Conservation (phyloP, 169 alveolate genomes). For the Toxoplasma gondii region DNA sequence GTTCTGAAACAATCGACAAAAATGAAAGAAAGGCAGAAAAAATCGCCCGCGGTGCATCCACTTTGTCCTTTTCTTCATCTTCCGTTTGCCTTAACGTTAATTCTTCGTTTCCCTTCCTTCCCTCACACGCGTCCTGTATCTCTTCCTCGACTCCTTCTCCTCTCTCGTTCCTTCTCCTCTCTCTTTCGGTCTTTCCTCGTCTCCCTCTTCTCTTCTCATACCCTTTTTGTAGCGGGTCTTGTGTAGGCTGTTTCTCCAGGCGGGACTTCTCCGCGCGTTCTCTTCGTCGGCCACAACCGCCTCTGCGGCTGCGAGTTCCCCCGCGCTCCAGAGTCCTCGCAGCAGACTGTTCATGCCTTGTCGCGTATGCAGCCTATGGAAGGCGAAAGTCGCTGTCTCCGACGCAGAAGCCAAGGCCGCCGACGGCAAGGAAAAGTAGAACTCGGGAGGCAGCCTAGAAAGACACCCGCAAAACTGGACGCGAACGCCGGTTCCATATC, state of each 20-base stretch:
- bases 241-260: background rate
- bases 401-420: background rate
- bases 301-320: background rate
- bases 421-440: background rate
- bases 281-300: background rate
- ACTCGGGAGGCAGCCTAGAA: background rate
- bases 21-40: background rate
- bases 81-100: background rate
- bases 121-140: background rate
- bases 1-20: background rate
- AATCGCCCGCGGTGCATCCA: background rate
- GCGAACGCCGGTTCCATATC: too few relatives aligned
- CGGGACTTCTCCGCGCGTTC: background rate
- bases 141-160: conserved; percentile 5
- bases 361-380: background rate
- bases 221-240: background rate
- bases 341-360: background rate
- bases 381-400: background rate
- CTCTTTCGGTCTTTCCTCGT: background rate
- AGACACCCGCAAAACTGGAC: background rate
- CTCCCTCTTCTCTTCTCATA: background rate
- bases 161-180: background rate
- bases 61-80: background rate
- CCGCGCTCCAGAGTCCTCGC: background rate
- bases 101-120: background rate